Percentiles rank a stretch among this genome's conserved stretches.
These are phyloP conservation scores for Antrodiella citrinella DNA, from an alignment of 768 basidiomycete species.

Conservation along the genomic window DNA sequence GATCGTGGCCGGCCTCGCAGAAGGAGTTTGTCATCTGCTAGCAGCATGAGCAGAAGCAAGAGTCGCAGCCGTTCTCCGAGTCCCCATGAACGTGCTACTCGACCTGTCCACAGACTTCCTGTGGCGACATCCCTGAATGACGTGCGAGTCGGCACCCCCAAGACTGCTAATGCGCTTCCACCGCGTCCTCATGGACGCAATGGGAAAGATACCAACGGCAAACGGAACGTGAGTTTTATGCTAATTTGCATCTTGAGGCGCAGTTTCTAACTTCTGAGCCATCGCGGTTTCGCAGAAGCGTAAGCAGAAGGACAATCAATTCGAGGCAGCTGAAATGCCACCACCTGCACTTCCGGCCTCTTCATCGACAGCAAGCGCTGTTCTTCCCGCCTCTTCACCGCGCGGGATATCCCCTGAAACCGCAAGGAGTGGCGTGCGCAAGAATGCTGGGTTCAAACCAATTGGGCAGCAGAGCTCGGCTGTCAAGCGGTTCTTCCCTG, in stretches of 20 bases:
- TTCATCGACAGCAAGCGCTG: neutral
- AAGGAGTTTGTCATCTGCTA: conserved; percentile 45
- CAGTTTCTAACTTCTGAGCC: too few relatives aligned
- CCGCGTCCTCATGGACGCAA: neutral
- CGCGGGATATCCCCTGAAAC: neutral
- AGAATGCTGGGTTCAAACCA: conserved; percentile 56
- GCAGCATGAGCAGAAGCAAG: conserved; percentile 41
- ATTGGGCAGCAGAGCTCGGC: conserved; percentile 48
- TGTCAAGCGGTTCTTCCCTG: conserved; percentile 76
- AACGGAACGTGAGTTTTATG: neutral
- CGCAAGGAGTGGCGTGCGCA: conserved; percentile 15
- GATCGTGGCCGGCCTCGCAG: conserved; percentile 28
- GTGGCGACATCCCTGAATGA: conserved; percentile 32
- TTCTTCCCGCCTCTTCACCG: neutral
- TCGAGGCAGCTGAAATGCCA: neutral
- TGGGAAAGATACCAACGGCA: neutral
- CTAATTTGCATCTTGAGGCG: too few relatives aligned
- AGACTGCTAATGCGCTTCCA: neutral
- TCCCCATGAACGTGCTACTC: conserved; percentile 38
- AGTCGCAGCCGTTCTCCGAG: conserved; percentile 22
- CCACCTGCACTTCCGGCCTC: neutral
- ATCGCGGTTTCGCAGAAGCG: neutral
- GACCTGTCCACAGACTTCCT: conserved; percentile 59
- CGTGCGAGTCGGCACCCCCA: conserved; percentile 9
- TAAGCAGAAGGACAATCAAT: neutral